Evolutionary conservation across 495 filamentous ascomycete species (phyloP).

Genomic region (Aspergillus egyptiacus): DNA sequence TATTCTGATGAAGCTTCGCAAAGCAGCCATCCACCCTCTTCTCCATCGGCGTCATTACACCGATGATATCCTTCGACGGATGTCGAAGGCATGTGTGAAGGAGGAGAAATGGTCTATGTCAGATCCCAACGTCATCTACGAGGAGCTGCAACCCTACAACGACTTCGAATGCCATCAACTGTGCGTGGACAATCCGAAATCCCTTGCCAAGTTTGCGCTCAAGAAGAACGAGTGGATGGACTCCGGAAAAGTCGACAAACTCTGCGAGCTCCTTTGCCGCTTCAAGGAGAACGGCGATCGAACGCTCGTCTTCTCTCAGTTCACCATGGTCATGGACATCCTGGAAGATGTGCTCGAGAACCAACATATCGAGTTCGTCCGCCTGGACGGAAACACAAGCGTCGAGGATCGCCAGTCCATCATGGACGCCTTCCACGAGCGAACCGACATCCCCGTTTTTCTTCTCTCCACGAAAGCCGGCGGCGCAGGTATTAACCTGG

Average conservation of each 20-base stretch:
- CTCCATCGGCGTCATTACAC: constrained; percentile 76
- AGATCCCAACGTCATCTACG: constrained; percentile 57
- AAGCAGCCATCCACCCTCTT: constrained; percentile 89
- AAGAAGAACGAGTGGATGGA: constrained; percentile 80
- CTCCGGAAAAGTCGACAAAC: constrained; percentile 78
- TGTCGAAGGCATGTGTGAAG: constrained; percentile 67
- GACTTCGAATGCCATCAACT: constrained; percentile 81
- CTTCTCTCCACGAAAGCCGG: constrained; percentile 89
- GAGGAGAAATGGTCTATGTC: constrained; percentile 55
- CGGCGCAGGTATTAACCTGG: constrained; percentile 91
- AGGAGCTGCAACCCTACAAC: constrained; percentile 65
- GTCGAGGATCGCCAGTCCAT: constrained; percentile 81
- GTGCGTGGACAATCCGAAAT: constrained; percentile 62
- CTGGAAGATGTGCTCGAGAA: constrained; percentile 75
- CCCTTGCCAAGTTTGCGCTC: constrained; percentile 64
- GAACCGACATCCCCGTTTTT: constrained; percentile 79
- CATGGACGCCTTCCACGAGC: constrained; percentile 69
- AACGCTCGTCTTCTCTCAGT: constrained; percentile 84
- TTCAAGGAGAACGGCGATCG: constrained; percentile 82
- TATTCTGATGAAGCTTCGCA: constrained; percentile 83
- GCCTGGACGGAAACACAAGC: constrained; percentile 78
- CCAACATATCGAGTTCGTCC: constrained; percentile 65
- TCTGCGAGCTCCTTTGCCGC: constrained; percentile 62
- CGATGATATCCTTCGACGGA: constrained; percentile 65
- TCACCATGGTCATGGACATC: constrained; percentile 86